These are phyloP conservation scores for Nicotiana obtusifolia DNA, from an alignment of 257 asterid species.

Conservation along the genomic window DNA sequence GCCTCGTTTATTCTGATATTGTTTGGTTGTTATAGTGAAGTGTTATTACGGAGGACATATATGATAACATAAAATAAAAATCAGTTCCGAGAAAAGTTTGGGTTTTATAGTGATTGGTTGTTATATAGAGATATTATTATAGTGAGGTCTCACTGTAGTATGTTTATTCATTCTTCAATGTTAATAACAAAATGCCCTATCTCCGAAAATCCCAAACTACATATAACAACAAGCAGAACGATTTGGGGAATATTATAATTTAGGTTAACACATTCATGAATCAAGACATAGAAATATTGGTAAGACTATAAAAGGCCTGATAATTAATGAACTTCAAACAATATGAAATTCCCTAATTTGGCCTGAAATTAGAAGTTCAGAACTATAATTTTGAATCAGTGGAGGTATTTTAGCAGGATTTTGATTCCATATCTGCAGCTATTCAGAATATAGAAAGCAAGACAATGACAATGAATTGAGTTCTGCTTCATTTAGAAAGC, in stretches of 20 bases:
- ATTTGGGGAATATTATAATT: not conserved
- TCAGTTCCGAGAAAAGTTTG: no score
- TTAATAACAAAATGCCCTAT: not conserved
- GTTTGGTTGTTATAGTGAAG: no score
- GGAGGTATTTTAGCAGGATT: not conserved
- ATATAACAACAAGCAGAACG: not conserved
- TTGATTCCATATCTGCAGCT: not conserved
- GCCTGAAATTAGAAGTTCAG: not conserved
- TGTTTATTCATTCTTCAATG: not conserved
- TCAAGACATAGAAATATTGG: not conserved
- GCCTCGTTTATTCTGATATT: no score
- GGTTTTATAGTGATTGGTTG: no score
- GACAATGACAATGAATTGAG: not conserved
- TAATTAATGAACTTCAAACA: not conserved
- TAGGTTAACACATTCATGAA: not conserved
- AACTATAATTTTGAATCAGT: not conserved
- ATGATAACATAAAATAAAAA: no score
- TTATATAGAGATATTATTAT: no score
- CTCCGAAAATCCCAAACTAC: not conserved
- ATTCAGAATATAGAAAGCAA: not conserved
- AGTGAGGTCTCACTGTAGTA: no score
- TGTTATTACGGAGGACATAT: no score
- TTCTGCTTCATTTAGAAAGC: not conserved
- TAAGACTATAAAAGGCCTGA: not conserved
- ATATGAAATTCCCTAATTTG: not conserved